A percentile compares a stretch with the other conserved stretches of the same genome.
phyloP scores from a whole-genome alignment of 345 rosid genomes.

The Eucalyptus cloeziana region DNA sequence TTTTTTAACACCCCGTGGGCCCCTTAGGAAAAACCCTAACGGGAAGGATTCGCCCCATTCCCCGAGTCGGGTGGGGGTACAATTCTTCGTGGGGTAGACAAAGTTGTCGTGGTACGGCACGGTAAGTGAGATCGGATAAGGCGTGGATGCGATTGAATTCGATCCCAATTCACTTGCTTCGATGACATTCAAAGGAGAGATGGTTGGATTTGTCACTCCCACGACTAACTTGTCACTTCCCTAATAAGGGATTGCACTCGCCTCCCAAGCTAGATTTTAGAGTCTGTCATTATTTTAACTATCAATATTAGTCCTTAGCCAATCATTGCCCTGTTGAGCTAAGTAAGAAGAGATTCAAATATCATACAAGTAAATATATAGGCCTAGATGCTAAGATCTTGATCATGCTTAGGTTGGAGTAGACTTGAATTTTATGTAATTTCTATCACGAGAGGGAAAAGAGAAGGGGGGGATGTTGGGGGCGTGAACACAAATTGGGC shows the following conservation, averaged over 20 bases:
- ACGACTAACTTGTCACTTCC: too few species aligned
- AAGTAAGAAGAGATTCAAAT: neutral
- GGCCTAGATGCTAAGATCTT: neutral
- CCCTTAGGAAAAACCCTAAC: too few species aligned
- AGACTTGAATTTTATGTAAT: neutral
- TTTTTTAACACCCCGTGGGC: too few species aligned
- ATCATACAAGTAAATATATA: neutral
- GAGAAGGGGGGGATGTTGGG: accelerated
- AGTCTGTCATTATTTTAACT: accelerated
- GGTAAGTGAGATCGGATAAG: neutral
- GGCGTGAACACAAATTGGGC: neutral
- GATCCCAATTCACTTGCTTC: too few species aligned
- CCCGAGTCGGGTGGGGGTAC: too few species aligned
- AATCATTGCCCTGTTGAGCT: accelerated
- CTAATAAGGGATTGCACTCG: accelerated
- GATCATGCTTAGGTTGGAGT: neutral
- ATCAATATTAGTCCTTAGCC: neutral
- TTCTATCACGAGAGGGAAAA: neutral
- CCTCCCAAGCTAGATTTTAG: too few species aligned
- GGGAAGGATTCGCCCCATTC: too few species aligned
- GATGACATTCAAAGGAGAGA: too few species aligned
- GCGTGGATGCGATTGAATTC: too few species aligned
- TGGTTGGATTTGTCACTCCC: too few species aligned
- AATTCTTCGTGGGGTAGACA: neutral
- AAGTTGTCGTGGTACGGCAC: too few species aligned